These are phyloP conservation scores for Calcarisporium arbuscula DNA, from an alignment of 2,329 filamentous ascomycete species.

Conservation along the genomic window DNA sequence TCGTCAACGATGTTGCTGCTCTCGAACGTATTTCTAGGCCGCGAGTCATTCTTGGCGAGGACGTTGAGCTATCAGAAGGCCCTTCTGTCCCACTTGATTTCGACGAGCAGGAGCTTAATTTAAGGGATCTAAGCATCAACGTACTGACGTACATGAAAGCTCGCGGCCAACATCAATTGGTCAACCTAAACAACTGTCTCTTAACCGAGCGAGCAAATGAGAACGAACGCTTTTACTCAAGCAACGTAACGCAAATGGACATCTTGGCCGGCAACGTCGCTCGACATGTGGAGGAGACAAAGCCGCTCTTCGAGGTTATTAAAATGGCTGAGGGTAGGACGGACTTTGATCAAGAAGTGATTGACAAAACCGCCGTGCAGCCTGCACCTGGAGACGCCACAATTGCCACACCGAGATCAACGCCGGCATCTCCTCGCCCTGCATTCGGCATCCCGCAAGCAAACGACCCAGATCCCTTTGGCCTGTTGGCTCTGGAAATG, in stretches of 20 bases:
- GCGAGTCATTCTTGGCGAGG: conserved; percentile 72
- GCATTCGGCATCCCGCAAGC: conserved; percentile 72
- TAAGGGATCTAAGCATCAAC: conserved; percentile 47
- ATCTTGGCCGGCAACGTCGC: conserved; percentile 51
- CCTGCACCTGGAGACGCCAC: conserved; percentile 71
- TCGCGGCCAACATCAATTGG: conserved; percentile 47
- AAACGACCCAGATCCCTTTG: conserved; percentile 87
- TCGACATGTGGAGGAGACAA: conserved; percentile 47
- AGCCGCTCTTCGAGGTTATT: conserved; percentile 70
- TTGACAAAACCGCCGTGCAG: conserved; percentile 57
- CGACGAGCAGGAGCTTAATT: conserved; percentile 43
- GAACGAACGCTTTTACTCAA: conserved; percentile 53
- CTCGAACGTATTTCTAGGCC: conserved; percentile 78
- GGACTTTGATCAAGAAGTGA: conserved; percentile 62
- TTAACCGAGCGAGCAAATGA: conserved; percentile 52
- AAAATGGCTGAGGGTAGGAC: conserved; percentile 80
- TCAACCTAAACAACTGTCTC: conserved; percentile 50
- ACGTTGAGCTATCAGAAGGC: conserved; percentile 70
- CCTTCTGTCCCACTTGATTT: conserved; percentile 57
- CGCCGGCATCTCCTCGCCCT: conserved; percentile 31
- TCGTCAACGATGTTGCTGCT: conserved; percentile 82
- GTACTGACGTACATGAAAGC: conserved; percentile 55
- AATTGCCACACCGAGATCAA: conserved; percentile 40
- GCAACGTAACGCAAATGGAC: conserved; percentile 45
- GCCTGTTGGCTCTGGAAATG: conserved; percentile 83